These are phyloP conservation scores for Urostyla sp. DNA, from an alignment of 73 alveolate species.

Conservation along the genomic window DNA sequence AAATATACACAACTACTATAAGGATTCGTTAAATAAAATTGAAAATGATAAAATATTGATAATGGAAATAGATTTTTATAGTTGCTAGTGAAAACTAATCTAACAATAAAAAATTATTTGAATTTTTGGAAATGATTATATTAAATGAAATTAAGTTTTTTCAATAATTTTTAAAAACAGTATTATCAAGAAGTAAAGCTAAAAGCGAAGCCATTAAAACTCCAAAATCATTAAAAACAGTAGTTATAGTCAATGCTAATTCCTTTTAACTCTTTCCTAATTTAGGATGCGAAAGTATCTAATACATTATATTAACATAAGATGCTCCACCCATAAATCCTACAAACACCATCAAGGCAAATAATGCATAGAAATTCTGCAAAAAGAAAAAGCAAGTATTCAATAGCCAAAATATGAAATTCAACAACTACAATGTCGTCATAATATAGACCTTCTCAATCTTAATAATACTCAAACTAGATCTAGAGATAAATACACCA, in stretches of 20 bases:
- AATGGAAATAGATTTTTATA: too few species aligned
- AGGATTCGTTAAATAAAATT: too few species aligned
- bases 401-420: conserved; percentile 61
- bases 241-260: conserved; percentile 24
- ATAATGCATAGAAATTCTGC: conserved; percentile 40
- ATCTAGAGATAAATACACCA: conserved; percentile 71
- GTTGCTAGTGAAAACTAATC: too few species aligned
- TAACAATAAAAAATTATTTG: too few species aligned
- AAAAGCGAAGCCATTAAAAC: conserved; percentile 21
- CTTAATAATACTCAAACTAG: conserved; percentile 53
- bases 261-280: conserved; percentile 48
- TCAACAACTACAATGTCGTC: conserved; percentile 50
- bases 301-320: conserved; percentile 63
- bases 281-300: conserved; percentile 30
- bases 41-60: background rate
- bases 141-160: too few species aligned
- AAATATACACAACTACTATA: too few species aligned
- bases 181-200: conserved; percentile 37
- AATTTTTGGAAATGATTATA: too few species aligned
- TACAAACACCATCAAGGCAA: conserved; percentile 49
- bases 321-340: conserved; percentile 73
- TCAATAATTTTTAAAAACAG: conserved; percentile 30
- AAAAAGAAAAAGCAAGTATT: conserved; percentile 57
- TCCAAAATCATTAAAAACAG: conserved; percentile 53
- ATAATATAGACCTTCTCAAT: conserved; percentile 63